phyloP scores from a whole-genome alignment of 2,329 filamentous ascomycete genomes.

The Fusarium austroafricanum region DNA sequence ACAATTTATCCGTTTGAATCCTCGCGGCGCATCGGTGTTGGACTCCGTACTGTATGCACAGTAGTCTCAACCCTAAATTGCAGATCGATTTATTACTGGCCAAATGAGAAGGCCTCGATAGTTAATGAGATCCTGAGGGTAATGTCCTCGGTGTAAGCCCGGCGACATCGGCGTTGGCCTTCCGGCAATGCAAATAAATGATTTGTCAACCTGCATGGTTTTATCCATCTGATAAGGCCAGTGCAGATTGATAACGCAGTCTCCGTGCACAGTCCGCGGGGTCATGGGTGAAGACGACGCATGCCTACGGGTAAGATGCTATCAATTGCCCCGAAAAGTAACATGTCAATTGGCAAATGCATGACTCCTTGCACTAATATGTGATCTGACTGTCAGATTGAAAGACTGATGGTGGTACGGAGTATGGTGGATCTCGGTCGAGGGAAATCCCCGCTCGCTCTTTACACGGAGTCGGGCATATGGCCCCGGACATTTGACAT shows the following conservation, averaged over 20 bases:
- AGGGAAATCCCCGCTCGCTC: slow-evolving; percentile 33
- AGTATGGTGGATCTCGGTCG: slow-evolving; percentile 24
- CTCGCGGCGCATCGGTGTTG: slow-evolving; percentile 11
- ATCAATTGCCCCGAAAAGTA: not conserved
- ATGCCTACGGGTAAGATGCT: not conserved
- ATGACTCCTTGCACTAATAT: not conserved
- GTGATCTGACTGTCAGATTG: not conserved
- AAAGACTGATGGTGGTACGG: not conserved
- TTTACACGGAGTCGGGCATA: slow-evolving; percentile 35
- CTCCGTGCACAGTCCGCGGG: not conserved
- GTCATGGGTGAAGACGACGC: not conserved
- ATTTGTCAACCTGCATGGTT: slow-evolving; percentile 6
- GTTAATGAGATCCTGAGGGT: slow-evolving; percentile 15
- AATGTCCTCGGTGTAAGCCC: slow-evolving; percentile 8
- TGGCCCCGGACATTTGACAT: slow-evolving; percentile 17
- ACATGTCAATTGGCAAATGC: not conserved
- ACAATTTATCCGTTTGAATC: slow-evolving; percentile 10
- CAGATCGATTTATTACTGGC: slow-evolving; percentile 28
- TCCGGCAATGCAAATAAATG: slow-evolving; percentile 2
- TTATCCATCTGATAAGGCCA: slow-evolving; percentile 33
- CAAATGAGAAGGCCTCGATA: slow-evolving; percentile 34
- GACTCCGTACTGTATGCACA: slow-evolving; percentile 14
- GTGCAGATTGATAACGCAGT: slow-evolving; percentile 34
- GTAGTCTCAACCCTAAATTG: slow-evolving; percentile 20
- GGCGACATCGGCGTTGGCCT: slow-evolving; percentile 22